Percentiles rank a stretch among this genome's conserved stretches.
Evolutionary conservation across 1,284 basidiomycete species (phyloP).

Genomic region (Inonotus hispidus): DNA sequence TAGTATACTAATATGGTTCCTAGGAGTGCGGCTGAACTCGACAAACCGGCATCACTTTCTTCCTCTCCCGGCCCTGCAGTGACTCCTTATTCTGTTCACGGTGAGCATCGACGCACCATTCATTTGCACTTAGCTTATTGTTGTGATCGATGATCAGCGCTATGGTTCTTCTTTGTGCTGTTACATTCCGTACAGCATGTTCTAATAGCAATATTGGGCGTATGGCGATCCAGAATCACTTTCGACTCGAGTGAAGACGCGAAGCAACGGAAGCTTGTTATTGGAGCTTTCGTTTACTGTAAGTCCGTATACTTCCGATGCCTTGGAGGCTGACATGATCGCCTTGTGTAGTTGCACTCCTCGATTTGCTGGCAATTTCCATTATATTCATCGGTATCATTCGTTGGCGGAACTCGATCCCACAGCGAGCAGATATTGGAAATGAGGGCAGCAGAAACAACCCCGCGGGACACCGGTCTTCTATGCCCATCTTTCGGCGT

Average conservation of each 20-base stretch:
- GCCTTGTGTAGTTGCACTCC: neutral
- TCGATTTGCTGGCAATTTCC: neutral
- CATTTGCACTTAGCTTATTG: neutral
- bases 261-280: neutral
- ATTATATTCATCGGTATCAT: neutral
- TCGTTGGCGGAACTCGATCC: neutral
- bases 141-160: neutral
- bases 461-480: neutral
- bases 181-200: neutral
- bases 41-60: no score
- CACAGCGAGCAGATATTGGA: neutral
- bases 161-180: neutral
- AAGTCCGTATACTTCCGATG: neutral
- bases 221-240: neutral
- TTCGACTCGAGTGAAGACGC: neutral
- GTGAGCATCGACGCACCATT: neutral
- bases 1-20: no score
- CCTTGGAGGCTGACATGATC: neutral
- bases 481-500: neutral
- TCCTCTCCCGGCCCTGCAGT: no score
- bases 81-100: no score
- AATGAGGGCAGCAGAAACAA: neutral
- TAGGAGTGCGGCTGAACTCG: no score
- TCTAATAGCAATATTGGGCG: neutral
- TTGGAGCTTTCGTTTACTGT: constrained; percentile 8